Conservation (phyloP, 257 asterid genomes). For the Solanum ossicruentum region DNA sequence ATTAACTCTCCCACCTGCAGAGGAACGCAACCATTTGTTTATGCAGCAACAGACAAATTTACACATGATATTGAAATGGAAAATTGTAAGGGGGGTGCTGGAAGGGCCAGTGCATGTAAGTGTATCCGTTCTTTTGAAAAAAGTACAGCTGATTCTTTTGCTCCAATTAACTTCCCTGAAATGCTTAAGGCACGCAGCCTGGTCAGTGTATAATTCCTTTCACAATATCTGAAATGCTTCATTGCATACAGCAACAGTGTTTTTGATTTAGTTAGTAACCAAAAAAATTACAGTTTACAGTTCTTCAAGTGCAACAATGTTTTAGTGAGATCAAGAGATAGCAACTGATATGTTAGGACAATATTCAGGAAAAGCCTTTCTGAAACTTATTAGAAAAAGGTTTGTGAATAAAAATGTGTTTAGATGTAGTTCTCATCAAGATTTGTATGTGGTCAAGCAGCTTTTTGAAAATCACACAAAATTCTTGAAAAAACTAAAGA, state of each 20-base stretch:
- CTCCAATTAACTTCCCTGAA: background rate
- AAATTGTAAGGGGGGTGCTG: background rate
- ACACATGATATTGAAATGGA: background rate
- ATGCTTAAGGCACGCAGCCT: background rate
- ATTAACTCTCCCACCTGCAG: constrained; percentile 90
- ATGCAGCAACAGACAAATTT: background rate
- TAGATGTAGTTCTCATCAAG: background rate
- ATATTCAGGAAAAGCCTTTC: background rate
- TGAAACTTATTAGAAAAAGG: background rate
- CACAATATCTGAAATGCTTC: background rate
- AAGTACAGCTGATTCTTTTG: background rate
- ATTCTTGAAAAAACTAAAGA: background rate
- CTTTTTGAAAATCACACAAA: background rate
- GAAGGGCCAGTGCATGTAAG: background rate
- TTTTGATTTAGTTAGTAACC: background rate
- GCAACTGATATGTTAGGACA: background rate
- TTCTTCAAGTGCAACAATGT: background rate
- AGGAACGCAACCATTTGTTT: background rate
- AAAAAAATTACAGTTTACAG: background rate
- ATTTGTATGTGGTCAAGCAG: background rate
- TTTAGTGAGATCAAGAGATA: background rate
- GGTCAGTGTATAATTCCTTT: background rate
- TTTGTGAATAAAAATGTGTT: background rate
- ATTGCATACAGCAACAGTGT: background rate
- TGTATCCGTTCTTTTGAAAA: background rate